Base-by-base conservation (phyloP, 257 asterid species). In the Gentiana dahurica region DNA sequence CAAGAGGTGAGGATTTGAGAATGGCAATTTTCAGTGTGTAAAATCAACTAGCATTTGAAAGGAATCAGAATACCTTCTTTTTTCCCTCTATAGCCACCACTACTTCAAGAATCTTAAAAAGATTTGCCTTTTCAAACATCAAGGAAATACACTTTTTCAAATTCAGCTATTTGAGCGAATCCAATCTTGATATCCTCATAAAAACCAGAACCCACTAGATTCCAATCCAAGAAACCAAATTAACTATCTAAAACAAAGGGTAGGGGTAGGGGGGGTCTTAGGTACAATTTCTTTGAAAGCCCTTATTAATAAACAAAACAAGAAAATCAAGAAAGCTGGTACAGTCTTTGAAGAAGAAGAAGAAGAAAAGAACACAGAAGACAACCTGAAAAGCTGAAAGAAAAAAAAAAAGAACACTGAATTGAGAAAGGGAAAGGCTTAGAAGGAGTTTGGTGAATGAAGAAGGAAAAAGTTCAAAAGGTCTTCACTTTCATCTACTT, bases 31-130 rank as follows among this genome's bases (percentile, higher is more conserved):
- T 57, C 59, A 68, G 79, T 52, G 81, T 52, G 81, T 79, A 77
- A 81, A 81, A 84, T 81, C 79, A 79, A 57, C 58, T 71, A 74
- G 79, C 83, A 68, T 76, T 62, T 71, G 66, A 39, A 49, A 64
- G 80, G 95, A 84, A 87, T 84, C 89, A 69, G 96, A 87, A 87
- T 84, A 77, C 73, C 64, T 60, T 76, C 65, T 78, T 49, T 24
- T 24, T 24, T 24, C 24, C 24, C 39, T 74, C 75, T 53, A 63
- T 74, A 75, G 49, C 82, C 81, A 77, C 78, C 81, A 41, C 9
- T 52, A 24, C 75, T 77, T 47, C 74, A 80, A 70, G 94, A 82
- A 83, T 86, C 94, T 81, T 12, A 63, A 71, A 80, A 84, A 73
- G 79, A 64, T 78, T 12, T 59, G 66, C 79, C 60, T 75, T 70